Conservation (phyloP, 192 early-diverging fungal species). For the Piromyces finnis region DNA sequence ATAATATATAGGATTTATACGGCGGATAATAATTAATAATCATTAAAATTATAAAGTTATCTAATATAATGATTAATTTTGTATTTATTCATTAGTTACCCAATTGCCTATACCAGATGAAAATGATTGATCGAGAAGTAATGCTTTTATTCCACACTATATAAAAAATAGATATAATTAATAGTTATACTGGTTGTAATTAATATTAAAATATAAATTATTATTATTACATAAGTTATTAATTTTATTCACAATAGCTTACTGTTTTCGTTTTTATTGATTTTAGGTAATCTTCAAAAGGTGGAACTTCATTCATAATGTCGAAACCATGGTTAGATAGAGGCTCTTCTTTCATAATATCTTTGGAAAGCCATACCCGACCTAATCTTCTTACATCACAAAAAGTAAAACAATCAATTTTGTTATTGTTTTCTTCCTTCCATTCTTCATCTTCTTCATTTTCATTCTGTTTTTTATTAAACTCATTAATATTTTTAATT, state of each 20-base stretch:
- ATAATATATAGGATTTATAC: no score
- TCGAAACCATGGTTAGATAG: conserved; percentile 62
- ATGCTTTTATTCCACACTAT: conserved; percentile 21
- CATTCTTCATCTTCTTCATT: neutral
- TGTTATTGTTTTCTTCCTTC: neutral
- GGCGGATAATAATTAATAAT: no score
- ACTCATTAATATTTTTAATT: conserved; percentile 3
- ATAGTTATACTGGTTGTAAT: no score
- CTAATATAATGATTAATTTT: no score
- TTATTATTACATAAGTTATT: no score
- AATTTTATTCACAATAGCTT: neutral
- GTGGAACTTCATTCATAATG: conserved; percentile 37
- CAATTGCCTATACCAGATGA: conserved; percentile 72
- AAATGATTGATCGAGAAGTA: conserved; percentile 59
- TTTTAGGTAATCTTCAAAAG: conserved; percentile 17
- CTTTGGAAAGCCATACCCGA: conserved; percentile 33
- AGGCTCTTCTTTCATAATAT: conserved; percentile 19
- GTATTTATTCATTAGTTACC: conserved; percentile 3
- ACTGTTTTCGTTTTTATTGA: conserved; percentile 10
- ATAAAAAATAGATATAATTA: neutral
- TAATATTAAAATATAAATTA: no score
- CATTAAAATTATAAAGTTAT: no score
- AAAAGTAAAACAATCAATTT: conserved; percentile 10
- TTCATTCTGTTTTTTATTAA: neutral
- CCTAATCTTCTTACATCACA: conserved; percentile 52